Conservation (phyloP, 371 early-diverging fungal species). For the Haplosporangium sp. region DNA sequence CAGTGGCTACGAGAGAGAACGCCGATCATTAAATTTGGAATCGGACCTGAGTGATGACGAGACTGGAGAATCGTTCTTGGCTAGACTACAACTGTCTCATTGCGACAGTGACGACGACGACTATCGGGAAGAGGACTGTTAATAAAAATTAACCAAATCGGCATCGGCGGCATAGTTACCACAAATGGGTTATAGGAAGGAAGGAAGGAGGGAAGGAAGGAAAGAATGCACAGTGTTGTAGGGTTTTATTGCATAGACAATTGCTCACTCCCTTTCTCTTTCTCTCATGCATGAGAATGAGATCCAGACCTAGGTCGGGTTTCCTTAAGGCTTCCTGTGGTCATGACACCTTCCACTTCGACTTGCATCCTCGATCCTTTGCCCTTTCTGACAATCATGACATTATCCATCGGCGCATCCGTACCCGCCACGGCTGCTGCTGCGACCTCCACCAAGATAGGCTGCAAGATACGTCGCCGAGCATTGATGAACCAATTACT, state of each 20-base stretch:
- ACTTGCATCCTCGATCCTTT: conserved; percentile 56
- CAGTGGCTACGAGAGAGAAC: neutral
- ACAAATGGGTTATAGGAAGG: neutral
- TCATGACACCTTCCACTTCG: conserved; percentile 31
- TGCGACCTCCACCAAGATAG: conserved; percentile 43
- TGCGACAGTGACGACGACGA: conserved; percentile 20
- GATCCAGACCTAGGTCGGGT: neutral
- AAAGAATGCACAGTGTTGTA: too few relatives aligned
- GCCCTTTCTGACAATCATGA: conserved; percentile 51
- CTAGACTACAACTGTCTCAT: conserved; percentile 25
- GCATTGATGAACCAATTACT: conserved; percentile 95
- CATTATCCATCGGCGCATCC: conserved; percentile 51
- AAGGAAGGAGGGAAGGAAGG: too few relatives aligned
- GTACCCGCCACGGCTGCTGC: conserved; percentile 53
- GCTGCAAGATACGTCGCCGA: conserved; percentile 72
- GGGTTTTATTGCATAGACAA: too few relatives aligned
- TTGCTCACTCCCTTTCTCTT: too few relatives aligned
- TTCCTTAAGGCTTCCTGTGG: too few relatives aligned
- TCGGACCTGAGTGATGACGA: conserved; percentile 19
- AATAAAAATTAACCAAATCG: too few relatives aligned
- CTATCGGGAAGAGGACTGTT: too few relatives aligned
- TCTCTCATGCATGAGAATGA: neutral
- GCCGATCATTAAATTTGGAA: neutral
- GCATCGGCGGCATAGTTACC: neutral
- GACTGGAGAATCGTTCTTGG: conserved; percentile 30